These are phyloP conservation scores for Limtongia smithiae DNA, from an alignment of 805 yeast genomes.

Conservation along the genomic window DNA sequence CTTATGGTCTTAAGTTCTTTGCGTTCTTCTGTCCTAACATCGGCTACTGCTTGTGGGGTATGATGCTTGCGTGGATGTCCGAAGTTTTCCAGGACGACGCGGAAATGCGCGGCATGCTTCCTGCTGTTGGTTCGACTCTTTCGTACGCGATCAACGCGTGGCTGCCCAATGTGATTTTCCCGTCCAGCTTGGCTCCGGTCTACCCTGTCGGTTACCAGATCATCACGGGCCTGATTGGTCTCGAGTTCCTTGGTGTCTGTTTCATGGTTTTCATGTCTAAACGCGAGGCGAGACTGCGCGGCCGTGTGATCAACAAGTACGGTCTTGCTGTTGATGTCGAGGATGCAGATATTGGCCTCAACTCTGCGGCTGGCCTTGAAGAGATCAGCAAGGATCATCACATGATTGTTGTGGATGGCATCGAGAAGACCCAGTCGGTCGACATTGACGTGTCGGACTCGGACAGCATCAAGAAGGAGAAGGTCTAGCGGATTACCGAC, in stretches of 20 bases:
- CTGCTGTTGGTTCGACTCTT: slow-evolving; percentile 38
- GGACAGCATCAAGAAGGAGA: not conserved
- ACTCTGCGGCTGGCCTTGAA: not conserved
- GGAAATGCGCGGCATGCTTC: slow-evolving; percentile 33
- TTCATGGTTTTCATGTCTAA: slow-evolving; percentile 20
- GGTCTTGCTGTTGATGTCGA: slow-evolving; percentile 24
- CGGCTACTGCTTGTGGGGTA: slow-evolving; percentile 27
- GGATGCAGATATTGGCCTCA: slow-evolving; percentile 8
- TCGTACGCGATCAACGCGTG: slow-evolving; percentile 39
- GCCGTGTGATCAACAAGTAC: slow-evolving; percentile 22
- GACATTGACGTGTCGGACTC: not conserved
- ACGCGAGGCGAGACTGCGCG: slow-evolving; percentile 15
- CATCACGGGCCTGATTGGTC: slow-evolving; percentile 28
- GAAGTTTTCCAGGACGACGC: slow-evolving; percentile 35
- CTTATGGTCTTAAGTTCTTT: slow-evolving; percentile 38
- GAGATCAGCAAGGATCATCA: not conserved
- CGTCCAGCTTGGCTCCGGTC: slow-evolving; percentile 39
- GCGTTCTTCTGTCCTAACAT: slow-evolving; percentile 27
- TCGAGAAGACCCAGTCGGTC: not conserved
- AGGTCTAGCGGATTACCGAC: not conserved
- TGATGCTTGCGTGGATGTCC: slow-evolving; percentile 33
- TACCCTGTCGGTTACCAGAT: slow-evolving; percentile 39
- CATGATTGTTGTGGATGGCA: not conserved
- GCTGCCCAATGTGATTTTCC: slow-evolving; percentile 39
- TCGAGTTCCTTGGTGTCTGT: slow-evolving; percentile 18